Conservation (phyloP, 352 stramenopile genomes). For the Globisporangium uncinulatum region DNA sequence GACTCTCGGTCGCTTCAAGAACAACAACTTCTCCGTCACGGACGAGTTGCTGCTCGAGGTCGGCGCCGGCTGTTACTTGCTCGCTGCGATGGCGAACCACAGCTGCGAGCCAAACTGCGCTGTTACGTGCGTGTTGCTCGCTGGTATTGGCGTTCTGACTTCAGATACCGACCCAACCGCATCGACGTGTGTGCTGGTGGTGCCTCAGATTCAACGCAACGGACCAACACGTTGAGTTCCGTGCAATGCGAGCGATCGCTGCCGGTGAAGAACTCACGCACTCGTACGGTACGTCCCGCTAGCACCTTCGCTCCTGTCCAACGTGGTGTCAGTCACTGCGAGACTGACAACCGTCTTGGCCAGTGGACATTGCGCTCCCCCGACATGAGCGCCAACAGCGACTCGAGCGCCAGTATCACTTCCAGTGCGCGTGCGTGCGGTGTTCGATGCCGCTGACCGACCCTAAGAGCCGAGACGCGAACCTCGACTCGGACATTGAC, state of each 20-base stretch:
- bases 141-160: too few species aligned
- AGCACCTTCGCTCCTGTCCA: too few species aligned
- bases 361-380: conserved; percentile 59
- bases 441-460: conserved; percentile 30
- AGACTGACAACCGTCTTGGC: not conserved
- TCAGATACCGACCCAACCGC: too few species aligned
- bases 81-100: conserved; percentile 76
- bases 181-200: too few species aligned
- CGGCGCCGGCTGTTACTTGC: conserved; percentile 51
- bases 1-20: conserved; percentile 68
- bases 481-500: conserved; percentile 45
- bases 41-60: conserved; percentile 54
- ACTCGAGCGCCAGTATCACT: conserved; percentile 57
- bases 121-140: conserved; percentile 47
- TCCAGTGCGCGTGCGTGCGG: conserved; percentile 44
- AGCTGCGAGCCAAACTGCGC: conserved; percentile 65
- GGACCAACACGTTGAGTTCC: conserved; percentile 42
- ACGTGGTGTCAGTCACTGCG: too few species aligned
- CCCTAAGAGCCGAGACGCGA: conserved; percentile 26
- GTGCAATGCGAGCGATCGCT: conserved; percentile 43
- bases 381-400: conserved; percentile 34
- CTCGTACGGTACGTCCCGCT: conserved; percentile 50
- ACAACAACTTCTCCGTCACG: conserved; percentile 78
- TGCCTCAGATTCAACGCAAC: conserved; percentile 31
- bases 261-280: conserved; percentile 53